Evolutionary conservation across 2,329 filamentous ascomycete species (phyloP).

Genomic region (Onygenales sp.): DNA sequence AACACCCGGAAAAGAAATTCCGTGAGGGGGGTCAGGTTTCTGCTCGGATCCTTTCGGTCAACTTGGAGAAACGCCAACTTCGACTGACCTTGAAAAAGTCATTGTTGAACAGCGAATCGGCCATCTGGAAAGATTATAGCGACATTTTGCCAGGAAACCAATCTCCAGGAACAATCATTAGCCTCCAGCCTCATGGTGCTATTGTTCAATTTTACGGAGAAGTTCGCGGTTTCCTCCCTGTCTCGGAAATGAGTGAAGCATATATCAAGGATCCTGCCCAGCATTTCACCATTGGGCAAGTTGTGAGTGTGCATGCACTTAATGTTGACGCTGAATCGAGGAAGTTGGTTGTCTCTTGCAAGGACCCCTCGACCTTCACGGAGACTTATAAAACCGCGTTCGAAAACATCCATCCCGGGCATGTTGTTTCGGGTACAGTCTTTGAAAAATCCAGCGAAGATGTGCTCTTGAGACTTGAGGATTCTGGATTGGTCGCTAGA

Average conservation of each 20-base stretch:
- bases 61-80: conserved; percentile 66
- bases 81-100: conserved; percentile 91
- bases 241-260: conserved; percentile 96
- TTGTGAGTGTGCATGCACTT: conserved; percentile 81
- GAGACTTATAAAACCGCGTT: conserved; percentile 66
- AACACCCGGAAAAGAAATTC: conserved; percentile 95
- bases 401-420: conserved; percentile 62
- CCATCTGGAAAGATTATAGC: conserved; percentile 70
- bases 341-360: conserved; percentile 82
- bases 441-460: conserved; percentile 73
- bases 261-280: conserved; percentile 82
- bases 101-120: conserved; percentile 76
- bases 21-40: conserved; percentile 76
- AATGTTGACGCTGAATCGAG: conserved; percentile 62
- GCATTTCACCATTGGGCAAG: conserved; percentile 84
- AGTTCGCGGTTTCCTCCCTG: conserved; percentile 77
- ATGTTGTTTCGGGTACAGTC: conserved; percentile 67
- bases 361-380: conserved; percentile 71
- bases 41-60: conserved; percentile 71
- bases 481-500: conserved; percentile 65
- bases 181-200: conserved; percentile 67
- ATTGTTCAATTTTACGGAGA: conserved; percentile 85
- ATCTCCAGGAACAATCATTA: conserved; percentile 78
- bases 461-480: conserved; percentile 65
- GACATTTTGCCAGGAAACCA: conserved; percentile 65